phyloP scores from a whole-genome alignment of 169 alveolate genomes.

The Toxoplasma gondii region DNA sequence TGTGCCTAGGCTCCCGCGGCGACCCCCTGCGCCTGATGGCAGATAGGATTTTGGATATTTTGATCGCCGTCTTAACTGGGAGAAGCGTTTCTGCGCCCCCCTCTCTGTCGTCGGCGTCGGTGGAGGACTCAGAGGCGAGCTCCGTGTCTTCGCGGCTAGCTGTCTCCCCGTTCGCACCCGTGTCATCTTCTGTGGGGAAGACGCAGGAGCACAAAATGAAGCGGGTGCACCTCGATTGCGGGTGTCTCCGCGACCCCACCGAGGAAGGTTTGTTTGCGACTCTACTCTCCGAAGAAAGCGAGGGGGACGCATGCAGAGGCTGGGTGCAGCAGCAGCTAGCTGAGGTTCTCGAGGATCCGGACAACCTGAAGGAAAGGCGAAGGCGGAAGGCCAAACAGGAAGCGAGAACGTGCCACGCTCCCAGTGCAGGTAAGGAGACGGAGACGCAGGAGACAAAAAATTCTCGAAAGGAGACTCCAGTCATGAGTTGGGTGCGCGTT shows the following conservation, averaged over 20 bases:
- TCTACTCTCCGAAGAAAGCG: background rate
- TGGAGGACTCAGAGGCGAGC: background rate
- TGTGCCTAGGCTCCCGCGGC: background rate
- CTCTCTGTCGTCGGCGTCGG: background rate
- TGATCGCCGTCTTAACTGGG: background rate
- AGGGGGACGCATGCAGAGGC: background rate
- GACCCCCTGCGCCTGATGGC: background rate
- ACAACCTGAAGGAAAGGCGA: background rate
- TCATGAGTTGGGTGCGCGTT: too few species aligned
- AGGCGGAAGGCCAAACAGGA: background rate
- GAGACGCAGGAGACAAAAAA: too few species aligned
- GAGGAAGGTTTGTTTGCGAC: background rate
- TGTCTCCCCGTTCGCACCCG: background rate
- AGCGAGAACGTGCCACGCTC: background rate
- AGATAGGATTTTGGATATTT: background rate
- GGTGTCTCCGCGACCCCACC: constrained; percentile 7
- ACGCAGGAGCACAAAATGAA: background rate
- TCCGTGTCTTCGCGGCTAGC: background rate
- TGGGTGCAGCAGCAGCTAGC: background rate
- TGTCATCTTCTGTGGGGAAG: background rate
- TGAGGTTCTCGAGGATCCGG: background rate
- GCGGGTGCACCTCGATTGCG: background rate
- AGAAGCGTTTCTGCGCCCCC: background rate
- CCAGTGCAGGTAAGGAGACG: background rate
- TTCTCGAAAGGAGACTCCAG: too few species aligned